Evolutionary conservation across 2,329 filamentous ascomycete genomes (phyloP), one percentile per base, ranked within the genome.

Genomic region (Colletotrichum somersetense): DNA sequence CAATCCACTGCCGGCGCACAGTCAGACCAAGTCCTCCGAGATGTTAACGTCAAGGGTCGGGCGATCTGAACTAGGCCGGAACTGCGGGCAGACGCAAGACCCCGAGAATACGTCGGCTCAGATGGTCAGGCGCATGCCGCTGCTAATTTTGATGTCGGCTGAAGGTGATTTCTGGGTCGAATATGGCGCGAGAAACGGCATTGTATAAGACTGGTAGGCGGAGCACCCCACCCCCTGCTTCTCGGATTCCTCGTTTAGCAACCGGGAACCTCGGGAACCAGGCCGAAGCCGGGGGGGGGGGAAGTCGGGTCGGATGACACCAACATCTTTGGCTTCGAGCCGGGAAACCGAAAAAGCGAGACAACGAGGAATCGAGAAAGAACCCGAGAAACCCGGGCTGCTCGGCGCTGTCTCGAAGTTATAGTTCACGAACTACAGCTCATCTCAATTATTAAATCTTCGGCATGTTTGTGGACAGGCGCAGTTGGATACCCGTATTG

Each of bases 191-290:
- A 20, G 42, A 44, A 18, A 20, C 42, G 42, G 42, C 16, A 18
- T 50, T 38, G 55, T 61, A 42, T 56, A 61, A 61, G 12, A 56
- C 52, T 26, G 48, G 61, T 30, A 18, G 33, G 50, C 46, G 38
- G 26, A 53, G 20, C n/a, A 16, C 14, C 14, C 55, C 57, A 57
- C 63, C 64, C 16, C 35, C 5, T 23, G 46, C 33, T 5, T 64
- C 64, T 71, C 68, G 68, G 62, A 58, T 71, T 30, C 18, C n/a
- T 71, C 68, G 68, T 33, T 62, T 67, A 48, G 64, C 26, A 44
- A 18, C 14, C 44, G 46, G 46, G 20, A 20, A 20, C 3, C 16
- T 64, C 62, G 62, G 62, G n/a, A 40, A 6, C 44, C 38, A 56
- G 12, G 18, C 55, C 55, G 64, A 66, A 18, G 33, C 23, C 16